A percentile compares a stretch with the other conserved stretches of the same genome.
phyloP scores from a whole-genome alignment of 2,329 filamentous ascomycete genomes.

The Fusarium haematococcum region DNA sequence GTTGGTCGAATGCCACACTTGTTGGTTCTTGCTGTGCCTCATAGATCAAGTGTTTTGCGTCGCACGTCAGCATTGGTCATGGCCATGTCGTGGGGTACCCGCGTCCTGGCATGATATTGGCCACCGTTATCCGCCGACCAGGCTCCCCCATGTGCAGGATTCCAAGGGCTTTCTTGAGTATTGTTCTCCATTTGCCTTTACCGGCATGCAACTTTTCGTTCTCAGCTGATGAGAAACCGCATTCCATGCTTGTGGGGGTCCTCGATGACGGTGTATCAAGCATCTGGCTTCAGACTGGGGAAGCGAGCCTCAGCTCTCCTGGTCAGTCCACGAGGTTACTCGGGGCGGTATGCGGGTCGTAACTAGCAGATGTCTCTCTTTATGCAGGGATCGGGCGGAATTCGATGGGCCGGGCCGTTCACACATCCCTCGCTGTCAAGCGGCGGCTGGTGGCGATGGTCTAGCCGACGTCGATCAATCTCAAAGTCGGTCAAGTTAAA shows the following conservation, averaged over 20 bases:
- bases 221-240: not conserved
- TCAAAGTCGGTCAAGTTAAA: conserved; percentile 16
- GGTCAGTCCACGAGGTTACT: not conserved
- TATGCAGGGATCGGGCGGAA: conserved; percentile 31
- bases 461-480: conserved; percentile 30
- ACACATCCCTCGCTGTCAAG: conserved; percentile 32
- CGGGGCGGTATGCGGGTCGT: conserved; percentile 13
- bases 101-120: not conserved
- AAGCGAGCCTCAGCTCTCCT: not conserved
- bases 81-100: not conserved
- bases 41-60: not conserved
- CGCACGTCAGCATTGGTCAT: conserved; percentile 4
- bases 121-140: not conserved
- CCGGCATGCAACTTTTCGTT: not conserved
- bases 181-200: not conserved
- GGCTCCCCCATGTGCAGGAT: not conserved
- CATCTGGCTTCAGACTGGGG: not conserved
- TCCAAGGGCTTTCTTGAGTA: not conserved
- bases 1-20: not conserved
- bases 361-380: conserved; percentile 17
- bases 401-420: conserved; percentile 41
- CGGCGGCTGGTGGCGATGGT: conserved; percentile 22
- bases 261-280: not conserved
- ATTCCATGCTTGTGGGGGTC: not conserved
- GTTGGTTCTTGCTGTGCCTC: conserved; percentile 3